phyloP scores from a whole-genome alignment of 2,329 filamentous ascomycete species.

The Triangularia setosa region DNA sequence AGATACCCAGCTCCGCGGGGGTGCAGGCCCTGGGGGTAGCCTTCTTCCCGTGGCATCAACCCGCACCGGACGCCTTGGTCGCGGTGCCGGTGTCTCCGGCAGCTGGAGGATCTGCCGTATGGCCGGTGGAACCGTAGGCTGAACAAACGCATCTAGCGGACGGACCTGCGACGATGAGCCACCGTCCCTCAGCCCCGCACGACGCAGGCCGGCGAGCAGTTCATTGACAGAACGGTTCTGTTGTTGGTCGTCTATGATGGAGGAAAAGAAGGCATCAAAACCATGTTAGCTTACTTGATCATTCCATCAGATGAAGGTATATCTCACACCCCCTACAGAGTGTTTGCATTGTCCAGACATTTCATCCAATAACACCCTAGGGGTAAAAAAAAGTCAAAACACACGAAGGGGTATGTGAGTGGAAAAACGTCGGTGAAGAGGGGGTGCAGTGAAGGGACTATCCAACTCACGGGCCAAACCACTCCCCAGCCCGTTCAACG shows the following conservation, averaged over 20 bases:
- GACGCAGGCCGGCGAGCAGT: slow-evolving; percentile 54
- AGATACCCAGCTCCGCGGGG: slow-evolving; percentile 55
- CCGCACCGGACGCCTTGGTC: slow-evolving; percentile 43
- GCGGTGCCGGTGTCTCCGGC: slow-evolving; percentile 52
- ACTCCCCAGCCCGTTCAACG: not conserved
- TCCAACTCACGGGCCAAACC: not conserved
- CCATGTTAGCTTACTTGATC: not conserved
- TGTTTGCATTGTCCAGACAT: not conserved
- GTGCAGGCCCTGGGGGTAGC: slow-evolving; percentile 54
- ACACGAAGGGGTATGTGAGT: not conserved
- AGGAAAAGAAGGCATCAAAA: not conserved
- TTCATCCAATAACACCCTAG: not conserved
- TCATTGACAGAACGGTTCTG: slow-evolving; percentile 53
- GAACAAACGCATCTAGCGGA: not conserved
- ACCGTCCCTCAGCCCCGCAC: slow-evolving; percentile 34
- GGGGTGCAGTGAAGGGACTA: not conserved
- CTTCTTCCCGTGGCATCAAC: slow-evolving; percentile 47
- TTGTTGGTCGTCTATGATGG: not conserved
- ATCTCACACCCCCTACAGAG: not conserved
- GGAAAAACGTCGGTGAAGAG: slow-evolving; percentile 1
- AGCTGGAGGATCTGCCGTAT: slow-evolving; percentile 58
- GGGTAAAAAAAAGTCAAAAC: not conserved
- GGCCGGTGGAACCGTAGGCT: slow-evolving; percentile 53
- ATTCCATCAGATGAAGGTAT: not conserved
- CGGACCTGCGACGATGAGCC: not conserved